Conservation (phyloP, 2,329 filamentous ascomycete genomes). For the Nothophoma quercina region DNA sequence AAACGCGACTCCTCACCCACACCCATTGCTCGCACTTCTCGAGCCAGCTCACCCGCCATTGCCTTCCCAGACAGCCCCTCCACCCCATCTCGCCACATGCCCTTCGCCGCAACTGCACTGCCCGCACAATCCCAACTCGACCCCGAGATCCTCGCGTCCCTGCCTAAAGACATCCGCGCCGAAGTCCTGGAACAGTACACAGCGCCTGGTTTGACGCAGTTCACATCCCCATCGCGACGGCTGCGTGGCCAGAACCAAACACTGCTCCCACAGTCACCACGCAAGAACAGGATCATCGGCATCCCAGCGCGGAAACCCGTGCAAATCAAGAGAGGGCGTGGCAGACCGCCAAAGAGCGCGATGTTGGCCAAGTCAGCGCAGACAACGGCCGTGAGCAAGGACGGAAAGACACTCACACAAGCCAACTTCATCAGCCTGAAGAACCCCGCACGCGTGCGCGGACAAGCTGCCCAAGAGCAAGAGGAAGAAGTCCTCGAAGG, state of each 20-base stretch:
- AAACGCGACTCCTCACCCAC: slow-evolving; percentile 39
- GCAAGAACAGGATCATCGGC: slow-evolving; percentile 63
- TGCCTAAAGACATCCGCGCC: slow-evolving; percentile 85
- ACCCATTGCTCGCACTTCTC: not conserved
- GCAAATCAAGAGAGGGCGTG: slow-evolving; percentile 73
- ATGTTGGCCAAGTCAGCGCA: slow-evolving; percentile 58
- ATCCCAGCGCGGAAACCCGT: slow-evolving; percentile 59
- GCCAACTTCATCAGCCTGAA: slow-evolving; percentile 70
- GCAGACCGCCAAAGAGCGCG: slow-evolving; percentile 51
- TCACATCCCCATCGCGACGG: slow-evolving; percentile 40
- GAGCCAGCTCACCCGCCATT: not conserved
- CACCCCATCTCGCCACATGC: slow-evolving; percentile 27
- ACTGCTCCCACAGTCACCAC: slow-evolving; percentile 51
- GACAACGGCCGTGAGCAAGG: slow-evolving; percentile 51
- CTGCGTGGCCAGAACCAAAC: slow-evolving; percentile 48
- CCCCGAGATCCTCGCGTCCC: slow-evolving; percentile 78
- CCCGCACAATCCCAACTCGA: slow-evolving; percentile 81
- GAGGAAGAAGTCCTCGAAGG: slow-evolving; percentile 9
- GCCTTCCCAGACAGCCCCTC: slow-evolving; percentile 3
- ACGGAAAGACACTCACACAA: slow-evolving; percentile 65
- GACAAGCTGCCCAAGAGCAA: slow-evolving; percentile 29
- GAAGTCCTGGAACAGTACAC: slow-evolving; percentile 80
- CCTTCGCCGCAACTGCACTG: slow-evolving; percentile 51
- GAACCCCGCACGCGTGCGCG: slow-evolving; percentile 28
- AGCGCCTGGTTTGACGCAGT: slow-evolving; percentile 28